Percentiles rank a stretch among this genome's conserved stretches.
Conservation (phyloP, 306 rosid genomes). For the Styphnolobium japonicum region DNA sequence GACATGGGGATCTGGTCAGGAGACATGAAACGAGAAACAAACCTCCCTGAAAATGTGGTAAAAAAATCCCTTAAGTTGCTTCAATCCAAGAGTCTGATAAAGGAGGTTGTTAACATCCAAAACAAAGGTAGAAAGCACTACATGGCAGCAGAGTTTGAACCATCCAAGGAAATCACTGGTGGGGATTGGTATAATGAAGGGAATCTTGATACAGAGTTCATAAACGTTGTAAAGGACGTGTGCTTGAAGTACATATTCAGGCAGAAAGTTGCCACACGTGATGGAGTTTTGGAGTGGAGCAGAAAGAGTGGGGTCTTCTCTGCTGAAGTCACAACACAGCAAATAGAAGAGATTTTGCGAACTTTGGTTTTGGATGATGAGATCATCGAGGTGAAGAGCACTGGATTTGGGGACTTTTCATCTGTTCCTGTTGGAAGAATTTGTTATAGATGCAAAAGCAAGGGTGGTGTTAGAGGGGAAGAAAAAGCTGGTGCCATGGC, state of each 20-base stretch:
- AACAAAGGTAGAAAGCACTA: conserved; percentile 69
- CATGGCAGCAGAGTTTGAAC: conserved; percentile 70
- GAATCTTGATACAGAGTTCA: conserved; percentile 44
- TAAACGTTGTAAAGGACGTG: conserved; percentile 35
- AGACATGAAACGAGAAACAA: conserved; percentile 58
- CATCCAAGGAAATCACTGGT: conserved; percentile 65
- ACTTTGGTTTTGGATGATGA: conserved; percentile 64
- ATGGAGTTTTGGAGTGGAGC: conserved; percentile 40
- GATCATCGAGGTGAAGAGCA: conserved; percentile 57
- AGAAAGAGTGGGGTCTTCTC: conserved; percentile 26
- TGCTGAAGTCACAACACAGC: conserved; percentile 37
- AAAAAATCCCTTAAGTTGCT: conserved; percentile 54
- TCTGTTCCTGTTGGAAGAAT: conserved; percentile 49
- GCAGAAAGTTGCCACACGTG: conserved; percentile 51
- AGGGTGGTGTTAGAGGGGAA: conserved; percentile 44
- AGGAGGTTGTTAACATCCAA: conserved; percentile 62
- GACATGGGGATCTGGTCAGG: conserved; percentile 62
- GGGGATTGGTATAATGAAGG: conserved; percentile 71
- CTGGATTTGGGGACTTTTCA: conserved; percentile 60
- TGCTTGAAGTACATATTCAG: conserved; percentile 38
- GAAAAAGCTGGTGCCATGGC: conserved; percentile 47
- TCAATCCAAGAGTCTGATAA: conserved; percentile 50
- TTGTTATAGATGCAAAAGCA: conserved; percentile 60
- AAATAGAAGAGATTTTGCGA: conserved; percentile 54
- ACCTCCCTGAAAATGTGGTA: conserved; percentile 38